Evolutionary conservation across 2,329 filamentous ascomycete species (phyloP).

Genomic region (Xylariaceae sp.): DNA sequence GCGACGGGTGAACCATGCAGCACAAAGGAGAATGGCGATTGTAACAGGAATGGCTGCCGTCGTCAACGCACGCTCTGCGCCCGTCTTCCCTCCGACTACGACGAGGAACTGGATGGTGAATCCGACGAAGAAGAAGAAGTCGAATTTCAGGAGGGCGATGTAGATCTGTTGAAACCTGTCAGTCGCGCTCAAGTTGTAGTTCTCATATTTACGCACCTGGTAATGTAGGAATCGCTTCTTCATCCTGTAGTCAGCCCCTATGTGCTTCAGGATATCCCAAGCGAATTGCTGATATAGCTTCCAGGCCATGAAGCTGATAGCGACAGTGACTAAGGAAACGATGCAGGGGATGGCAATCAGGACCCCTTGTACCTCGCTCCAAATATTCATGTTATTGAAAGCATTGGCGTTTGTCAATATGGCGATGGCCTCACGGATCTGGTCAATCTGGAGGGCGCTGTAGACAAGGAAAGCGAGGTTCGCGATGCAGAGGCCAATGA

Average conservation of each 20-base stretch:
- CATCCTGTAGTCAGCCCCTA: constrained; percentile 94
- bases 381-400: constrained; percentile 59
- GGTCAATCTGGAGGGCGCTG: constrained; percentile 87
- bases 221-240: constrained; percentile 96
- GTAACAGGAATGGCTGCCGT: constrained; percentile 89
- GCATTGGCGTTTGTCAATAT: constrained; percentile 50
- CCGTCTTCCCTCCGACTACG: constrained; percentile 71
- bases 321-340: constrained; percentile 73
- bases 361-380: constrained; percentile 71
- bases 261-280: constrained; percentile 99
- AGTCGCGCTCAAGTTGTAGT: constrained; percentile 11
- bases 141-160: constrained; percentile 95
- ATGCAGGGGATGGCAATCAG: constrained; percentile 85
- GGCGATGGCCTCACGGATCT: constrained; percentile 75
- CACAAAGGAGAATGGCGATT: constrained; percentile 81
- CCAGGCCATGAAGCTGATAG: constrained; percentile 80
- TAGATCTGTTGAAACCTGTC: constrained; percentile 69
- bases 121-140: constrained; percentile 99
- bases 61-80: constrained; percentile 82
- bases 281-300: constrained; percentile 98
- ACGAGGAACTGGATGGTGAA: constrained; percentile 98
- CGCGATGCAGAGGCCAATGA: constrained; percentile 92
- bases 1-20: constrained; percentile 80
- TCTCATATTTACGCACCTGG: constrained; percentile 64
- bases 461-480: constrained; percentile 92